These are phyloP conservation scores for Lichtheimia ramosa DNA, from an alignment of 371 early-diverging fungal species.

Conservation along the genomic window DNA sequence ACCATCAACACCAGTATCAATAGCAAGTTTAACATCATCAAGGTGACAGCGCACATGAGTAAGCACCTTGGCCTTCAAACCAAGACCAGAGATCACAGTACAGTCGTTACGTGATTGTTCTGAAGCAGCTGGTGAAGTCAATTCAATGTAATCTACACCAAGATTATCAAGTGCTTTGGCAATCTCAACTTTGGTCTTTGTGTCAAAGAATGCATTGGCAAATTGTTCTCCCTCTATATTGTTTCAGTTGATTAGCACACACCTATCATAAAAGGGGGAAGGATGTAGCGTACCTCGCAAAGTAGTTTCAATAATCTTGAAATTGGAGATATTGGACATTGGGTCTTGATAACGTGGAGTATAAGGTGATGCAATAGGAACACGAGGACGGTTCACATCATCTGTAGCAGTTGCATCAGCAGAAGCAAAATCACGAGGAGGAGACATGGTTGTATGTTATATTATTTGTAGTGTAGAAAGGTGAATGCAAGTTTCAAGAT, in stretches of 20 bases:
- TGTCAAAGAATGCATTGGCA: conserved; percentile 96
- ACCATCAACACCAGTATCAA: conserved; percentile 95
- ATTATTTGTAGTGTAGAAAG: too few relatives aligned
- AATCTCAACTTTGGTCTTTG: conserved; percentile 94
- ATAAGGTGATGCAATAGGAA: conserved; percentile 54
- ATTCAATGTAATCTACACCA: conserved; percentile 96
- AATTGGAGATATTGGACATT: conserved; percentile 85
- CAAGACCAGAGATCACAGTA: conserved; percentile 84
- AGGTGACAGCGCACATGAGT: conserved; percentile 97
- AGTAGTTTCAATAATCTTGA: conserved; percentile 95
- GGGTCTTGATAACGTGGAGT: conserved; percentile 69
- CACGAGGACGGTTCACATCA: conserved; percentile 22
- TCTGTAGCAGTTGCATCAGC: neutral
- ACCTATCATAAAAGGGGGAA: too few relatives aligned
- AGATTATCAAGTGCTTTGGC: conserved; percentile 95
- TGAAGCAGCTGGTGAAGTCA: conserved; percentile 95
- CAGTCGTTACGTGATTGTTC: conserved; percentile 93
- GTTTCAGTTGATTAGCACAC: neutral
- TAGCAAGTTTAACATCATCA: conserved; percentile 94
- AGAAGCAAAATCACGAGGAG: conserved; percentile 11
- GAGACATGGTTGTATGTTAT: conserved; percentile 1
- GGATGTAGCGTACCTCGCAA: conserved; percentile 66
- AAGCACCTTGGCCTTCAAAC: conserved; percentile 95
- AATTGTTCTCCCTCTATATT: conserved; percentile 95
- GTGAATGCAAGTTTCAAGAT: neutral